Evolutionary conservation across 495 filamentous ascomycete species (phyloP).

Genomic region (Tuber indicum): DNA sequence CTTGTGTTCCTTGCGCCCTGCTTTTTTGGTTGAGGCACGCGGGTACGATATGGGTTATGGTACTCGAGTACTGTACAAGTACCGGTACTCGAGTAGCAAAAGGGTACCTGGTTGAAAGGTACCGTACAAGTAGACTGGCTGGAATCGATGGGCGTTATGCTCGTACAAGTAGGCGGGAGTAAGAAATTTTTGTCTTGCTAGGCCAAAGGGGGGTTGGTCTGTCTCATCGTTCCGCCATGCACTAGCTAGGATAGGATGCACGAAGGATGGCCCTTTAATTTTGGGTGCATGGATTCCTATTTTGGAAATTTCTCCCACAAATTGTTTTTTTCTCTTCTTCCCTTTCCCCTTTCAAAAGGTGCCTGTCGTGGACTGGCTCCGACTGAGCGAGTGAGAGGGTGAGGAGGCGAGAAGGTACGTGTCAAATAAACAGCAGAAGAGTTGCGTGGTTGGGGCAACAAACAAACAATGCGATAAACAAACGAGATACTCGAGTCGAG

Average conservation of each 20-base stretch:
- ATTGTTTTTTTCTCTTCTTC: conserved; percentile 1
- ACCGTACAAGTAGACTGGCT: neutral
- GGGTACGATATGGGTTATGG: neutral
- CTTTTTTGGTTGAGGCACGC: neutral
- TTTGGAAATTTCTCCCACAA: conserved; percentile 1
- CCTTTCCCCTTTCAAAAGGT: conserved; percentile 3
- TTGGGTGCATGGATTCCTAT: conserved; percentile 10
- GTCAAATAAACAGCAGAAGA: neutral
- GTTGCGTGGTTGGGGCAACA: neutral
- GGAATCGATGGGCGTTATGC: conserved; percentile 23
- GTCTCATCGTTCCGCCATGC: conserved; percentile 32
- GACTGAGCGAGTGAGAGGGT: neutral
- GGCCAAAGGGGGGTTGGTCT: conserved; percentile 28
- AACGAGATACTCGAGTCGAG: neutral
- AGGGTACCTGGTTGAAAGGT: too few relatives aligned
- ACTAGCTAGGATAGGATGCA: conserved; percentile 21
- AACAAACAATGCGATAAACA: neutral
- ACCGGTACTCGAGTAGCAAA: too few relatives aligned
- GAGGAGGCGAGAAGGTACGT: neutral
- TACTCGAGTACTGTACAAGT: too few relatives aligned
- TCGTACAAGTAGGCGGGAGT: conserved; percentile 4
- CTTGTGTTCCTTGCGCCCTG: neutral
- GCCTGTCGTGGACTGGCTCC: neutral
- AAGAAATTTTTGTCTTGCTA: conserved; percentile 23
- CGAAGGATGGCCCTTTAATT: conserved; percentile 35